These are phyloP conservation scores for Spergularia bocconei DNA, from an alignment of 148 eudicot species.

Conservation along the genomic window DNA sequence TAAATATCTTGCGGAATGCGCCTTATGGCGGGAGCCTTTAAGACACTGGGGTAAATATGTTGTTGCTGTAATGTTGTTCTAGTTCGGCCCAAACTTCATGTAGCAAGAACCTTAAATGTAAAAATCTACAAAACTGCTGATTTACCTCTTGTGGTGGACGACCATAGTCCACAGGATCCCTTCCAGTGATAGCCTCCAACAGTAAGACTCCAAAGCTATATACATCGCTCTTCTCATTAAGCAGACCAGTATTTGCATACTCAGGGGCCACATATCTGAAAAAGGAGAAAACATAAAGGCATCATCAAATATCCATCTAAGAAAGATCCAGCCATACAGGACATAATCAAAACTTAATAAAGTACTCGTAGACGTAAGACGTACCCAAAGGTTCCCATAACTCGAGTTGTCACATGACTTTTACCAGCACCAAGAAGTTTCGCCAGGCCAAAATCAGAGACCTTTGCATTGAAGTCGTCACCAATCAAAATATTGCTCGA, in stretches of 20 bases:
- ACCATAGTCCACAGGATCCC: conserved; percentile 74
- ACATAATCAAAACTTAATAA: not conserved
- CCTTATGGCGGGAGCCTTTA: no score
- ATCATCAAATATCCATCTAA: not conserved
- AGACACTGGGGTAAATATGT: no score
- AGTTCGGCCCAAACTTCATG: not conserved
- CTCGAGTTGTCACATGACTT: conserved; percentile 76
- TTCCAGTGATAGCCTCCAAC: conserved; percentile 64
- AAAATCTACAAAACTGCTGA: not conserved
- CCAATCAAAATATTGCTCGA: conserved; percentile 76
- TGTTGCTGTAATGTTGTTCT: not conserved
- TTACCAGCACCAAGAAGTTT: conserved; percentile 75
- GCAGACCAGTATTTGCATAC: conserved; percentile 72
- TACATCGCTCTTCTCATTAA: conserved; percentile 78
- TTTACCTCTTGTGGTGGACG: conserved; percentile 64
- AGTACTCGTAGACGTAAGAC: conserved; percentile 5
- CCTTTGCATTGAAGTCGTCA: conserved; percentile 62
- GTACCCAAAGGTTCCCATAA: conserved; percentile 85
- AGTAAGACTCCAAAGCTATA: conserved; percentile 71
- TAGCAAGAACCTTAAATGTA: not conserved
- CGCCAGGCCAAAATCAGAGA: conserved; percentile 76
- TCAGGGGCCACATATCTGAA: conserved; percentile 77
- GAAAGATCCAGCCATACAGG: not conserved
- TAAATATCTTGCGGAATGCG: no score
- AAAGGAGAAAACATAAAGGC: not conserved